Conservation (phyloP, 108 stramenopile species). For the Poteriospumella lacustris region DNA sequence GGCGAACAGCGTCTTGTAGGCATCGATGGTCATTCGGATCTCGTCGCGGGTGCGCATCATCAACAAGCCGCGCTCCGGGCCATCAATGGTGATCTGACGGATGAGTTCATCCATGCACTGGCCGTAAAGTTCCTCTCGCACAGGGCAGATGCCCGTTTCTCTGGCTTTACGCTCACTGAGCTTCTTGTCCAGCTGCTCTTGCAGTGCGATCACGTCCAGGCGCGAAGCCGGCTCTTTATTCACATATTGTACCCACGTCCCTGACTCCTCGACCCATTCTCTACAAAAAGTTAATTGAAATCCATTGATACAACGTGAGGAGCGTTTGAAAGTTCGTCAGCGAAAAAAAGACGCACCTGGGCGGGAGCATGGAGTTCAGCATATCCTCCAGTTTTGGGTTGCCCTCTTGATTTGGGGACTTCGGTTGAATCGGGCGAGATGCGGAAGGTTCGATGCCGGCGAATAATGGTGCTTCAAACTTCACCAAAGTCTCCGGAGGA, state of each 20-base stretch:
- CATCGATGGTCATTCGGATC: slow-evolving; percentile 61
- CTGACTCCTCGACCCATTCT: slow-evolving; percentile 54
- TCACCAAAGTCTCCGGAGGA: slow-evolving; percentile 29
- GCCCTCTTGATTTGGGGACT: background rate
- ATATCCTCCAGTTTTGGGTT: slow-evolving; percentile 56
- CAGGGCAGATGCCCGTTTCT: slow-evolving; percentile 62
- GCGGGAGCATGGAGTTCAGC: slow-evolving; percentile 61
- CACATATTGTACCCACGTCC: slow-evolving; percentile 62
- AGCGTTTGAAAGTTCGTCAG: background rate
- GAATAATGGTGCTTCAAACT: slow-evolving; percentile 25
- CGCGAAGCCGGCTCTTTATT: slow-evolving; percentile 62
- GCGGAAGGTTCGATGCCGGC: slow-evolving; percentile 19
- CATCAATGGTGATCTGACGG: slow-evolving; percentile 58
- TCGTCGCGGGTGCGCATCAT: slow-evolving; percentile 59
- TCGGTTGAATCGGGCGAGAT: background rate
- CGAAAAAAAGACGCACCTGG: slow-evolving; percentile 32
- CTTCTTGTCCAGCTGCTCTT: slow-evolving; percentile 56
- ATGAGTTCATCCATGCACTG: slow-evolving; percentile 56
- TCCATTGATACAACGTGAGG: background rate
- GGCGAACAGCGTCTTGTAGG: slow-evolving; percentile 64
- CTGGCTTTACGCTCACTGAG: slow-evolving; percentile 57
- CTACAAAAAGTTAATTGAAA: background rate
- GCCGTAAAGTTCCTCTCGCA: slow-evolving; percentile 60
- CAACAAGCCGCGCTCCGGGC: slow-evolving; percentile 62
- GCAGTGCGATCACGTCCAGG: slow-evolving; percentile 56